Percentiles rank a stretch among this genome's conserved stretches.
These are phyloP conservation scores for Beauveria australis DNA, from an alignment of 2,329 filamentous ascomycete species.

Conservation along the genomic window DNA sequence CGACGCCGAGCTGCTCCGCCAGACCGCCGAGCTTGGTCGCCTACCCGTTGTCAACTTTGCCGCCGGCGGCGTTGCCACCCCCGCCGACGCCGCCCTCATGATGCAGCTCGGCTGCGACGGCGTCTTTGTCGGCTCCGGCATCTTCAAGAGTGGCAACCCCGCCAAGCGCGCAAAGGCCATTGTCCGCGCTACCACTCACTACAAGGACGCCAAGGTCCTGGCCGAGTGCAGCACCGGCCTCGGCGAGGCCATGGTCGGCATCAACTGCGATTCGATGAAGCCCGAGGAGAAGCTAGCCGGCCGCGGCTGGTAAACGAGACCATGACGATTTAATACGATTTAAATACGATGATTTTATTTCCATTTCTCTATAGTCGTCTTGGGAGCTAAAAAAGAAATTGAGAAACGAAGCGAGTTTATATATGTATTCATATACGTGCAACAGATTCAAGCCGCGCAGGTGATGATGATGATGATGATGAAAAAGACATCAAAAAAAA, in stretches of 20 bases:
- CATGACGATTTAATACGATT: too few species aligned
- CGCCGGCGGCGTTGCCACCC: conserved; percentile 97
- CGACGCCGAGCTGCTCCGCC: conserved; percentile 69
- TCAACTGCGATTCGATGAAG: conserved; percentile 74
- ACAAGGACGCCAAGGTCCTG: conserved; percentile 72
- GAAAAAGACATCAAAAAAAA: too few species aligned
- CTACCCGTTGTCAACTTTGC: conserved; percentile 97
- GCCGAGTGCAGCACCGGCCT: conserved; percentile 81
- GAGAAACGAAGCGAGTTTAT: too few species aligned
- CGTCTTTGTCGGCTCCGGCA: conserved; percentile 92
- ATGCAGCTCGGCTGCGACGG: conserved; percentile 99
- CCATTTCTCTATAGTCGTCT: too few species aligned
- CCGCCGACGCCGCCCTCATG: conserved; percentile 90
- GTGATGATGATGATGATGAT: too few species aligned
- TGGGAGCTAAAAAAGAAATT: too few species aligned
- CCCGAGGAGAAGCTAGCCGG: conserved; percentile 75
- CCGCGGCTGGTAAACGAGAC: conserved; percentile 63
- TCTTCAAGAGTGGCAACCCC: conserved; percentile 94
- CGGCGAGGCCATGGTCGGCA: conserved; percentile 97
- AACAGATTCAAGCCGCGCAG: too few species aligned
- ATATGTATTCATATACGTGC: too few species aligned
- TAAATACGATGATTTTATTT: too few species aligned
- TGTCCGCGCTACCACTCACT: conserved; percentile 89
- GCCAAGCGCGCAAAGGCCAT: conserved; percentile 88
- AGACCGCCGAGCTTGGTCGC: conserved; percentile 79